Evolutionary conservation across 768 basidiomycete genomes (phyloP).

Genomic region (Lentinus brumalis): DNA sequence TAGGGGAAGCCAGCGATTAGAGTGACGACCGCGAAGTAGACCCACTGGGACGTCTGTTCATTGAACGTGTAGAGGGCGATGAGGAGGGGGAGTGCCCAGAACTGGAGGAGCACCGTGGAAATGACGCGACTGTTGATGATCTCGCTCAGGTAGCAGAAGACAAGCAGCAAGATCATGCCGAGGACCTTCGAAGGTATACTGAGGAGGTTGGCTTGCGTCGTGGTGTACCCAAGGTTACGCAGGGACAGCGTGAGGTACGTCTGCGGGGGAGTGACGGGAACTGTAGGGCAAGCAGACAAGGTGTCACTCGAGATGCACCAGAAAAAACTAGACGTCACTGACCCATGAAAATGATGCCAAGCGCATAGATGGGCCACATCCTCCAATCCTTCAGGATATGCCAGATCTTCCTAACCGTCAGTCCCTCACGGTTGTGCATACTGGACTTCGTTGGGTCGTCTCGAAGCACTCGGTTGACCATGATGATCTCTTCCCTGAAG

Average conservation of each 20-base stretch:
- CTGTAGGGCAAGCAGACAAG: conserved; percentile 29
- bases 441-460: conserved; percentile 68
- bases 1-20: conserved; percentile 54
- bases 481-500: conserved; percentile 61
- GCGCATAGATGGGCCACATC: conserved; percentile 65
- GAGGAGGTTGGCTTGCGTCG: conserved; percentile 63
- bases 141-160: conserved; percentile 52
- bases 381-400: conserved; percentile 57
- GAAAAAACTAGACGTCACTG: conserved; percentile 16
- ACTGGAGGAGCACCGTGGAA: conserved; percentile 54
- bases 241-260: conserved; percentile 66
- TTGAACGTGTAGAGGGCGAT: conserved; percentile 58
- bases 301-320: background rate
- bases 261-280: conserved; percentile 61
- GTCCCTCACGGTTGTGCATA: conserved; percentile 75
- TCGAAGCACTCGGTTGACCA: conserved; percentile 62
- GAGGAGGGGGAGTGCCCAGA: conserved; percentile 67
- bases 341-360: conserved; percentile 59
- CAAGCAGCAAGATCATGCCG: conserved; percentile 48
- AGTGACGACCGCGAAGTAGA: conserved; percentile 55
- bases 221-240: conserved; percentile 62
- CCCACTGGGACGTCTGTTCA: conserved; percentile 53
- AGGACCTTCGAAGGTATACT: conserved; percentile 59
- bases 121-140: conserved; percentile 56
- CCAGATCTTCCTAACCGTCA: conserved; percentile 51